Evolutionary conservation across 1,284 basidiomycete species (phyloP).

Genomic region (Moesziomyces sp.): DNA sequence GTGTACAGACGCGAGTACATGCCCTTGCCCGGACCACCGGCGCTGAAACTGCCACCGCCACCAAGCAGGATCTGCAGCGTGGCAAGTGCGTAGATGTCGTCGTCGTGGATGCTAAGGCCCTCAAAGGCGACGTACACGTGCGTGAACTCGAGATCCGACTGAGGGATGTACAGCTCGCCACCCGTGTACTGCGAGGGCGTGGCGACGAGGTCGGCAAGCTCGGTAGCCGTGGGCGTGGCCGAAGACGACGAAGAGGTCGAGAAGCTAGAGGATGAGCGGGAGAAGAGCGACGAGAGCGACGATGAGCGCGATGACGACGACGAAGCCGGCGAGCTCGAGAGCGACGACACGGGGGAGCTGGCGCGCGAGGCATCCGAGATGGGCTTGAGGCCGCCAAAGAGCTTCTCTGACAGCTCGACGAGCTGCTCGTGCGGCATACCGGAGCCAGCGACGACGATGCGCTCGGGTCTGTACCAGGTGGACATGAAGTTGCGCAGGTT

Average conservation of each 20-base stretch:
- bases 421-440: conserved; percentile 90
- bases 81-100: conserved; percentile 92
- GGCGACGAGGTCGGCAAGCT: conserved; percentile 62
- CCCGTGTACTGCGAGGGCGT: conserved; percentile 81
- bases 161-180: conserved; percentile 77
- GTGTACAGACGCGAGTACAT: conserved; percentile 99
- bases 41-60: conserved; percentile 94
- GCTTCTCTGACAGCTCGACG: conserved; percentile 82
- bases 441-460: conserved; percentile 92
- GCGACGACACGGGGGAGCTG: conserved; percentile 19
- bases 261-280: conserved; percentile 69
- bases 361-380: conserved; percentile 10
- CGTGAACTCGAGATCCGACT: conserved; percentile 80
- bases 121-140: conserved; percentile 94
- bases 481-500: conserved; percentile 78
- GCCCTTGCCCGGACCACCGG: conserved; percentile 96
- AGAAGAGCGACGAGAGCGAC: conserved; percentile 69
- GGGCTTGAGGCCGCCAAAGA: conserved; percentile 76
- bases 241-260: conserved; percentile 55
- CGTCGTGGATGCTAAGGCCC: conserved; percentile 89
- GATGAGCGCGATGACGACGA: conserved; percentile 68
- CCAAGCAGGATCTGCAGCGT: conserved; percentile 95
- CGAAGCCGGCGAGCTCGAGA: conserved; percentile 28
- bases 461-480: conserved; percentile 89
- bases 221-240: conserved; percentile 35